Conservation (phyloP, 1,139 yeast species). For the Dujonia santamariae region DNA sequence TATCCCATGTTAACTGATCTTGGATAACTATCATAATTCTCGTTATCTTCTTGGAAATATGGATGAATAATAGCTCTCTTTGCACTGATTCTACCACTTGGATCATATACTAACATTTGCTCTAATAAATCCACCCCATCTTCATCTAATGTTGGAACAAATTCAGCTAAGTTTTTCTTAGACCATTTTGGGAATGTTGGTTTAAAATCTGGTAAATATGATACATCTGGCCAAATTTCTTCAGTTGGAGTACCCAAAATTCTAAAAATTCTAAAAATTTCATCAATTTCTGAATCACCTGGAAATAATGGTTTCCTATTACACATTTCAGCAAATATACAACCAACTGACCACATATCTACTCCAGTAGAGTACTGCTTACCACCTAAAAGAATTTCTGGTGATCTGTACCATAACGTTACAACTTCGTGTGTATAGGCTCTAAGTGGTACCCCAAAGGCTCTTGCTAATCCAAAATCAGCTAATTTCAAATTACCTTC, state of each 20-base stretch:
- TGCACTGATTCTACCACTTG: conserved; percentile 91
- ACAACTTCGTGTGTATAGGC: conserved; percentile 98
- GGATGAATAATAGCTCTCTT: conserved; percentile 90
- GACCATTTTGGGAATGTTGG: conserved; percentile 96
- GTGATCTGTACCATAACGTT: conserved; percentile 97
- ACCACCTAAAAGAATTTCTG: conserved; percentile 93
- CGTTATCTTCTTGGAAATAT: conserved; percentile 66
- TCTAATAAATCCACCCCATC: conserved; percentile 83
- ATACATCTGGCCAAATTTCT: conserved; percentile 94
- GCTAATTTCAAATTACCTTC: conserved; percentile 95
- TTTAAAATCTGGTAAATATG: conserved; percentile 90
- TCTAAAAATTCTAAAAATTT: conserved; percentile 91
- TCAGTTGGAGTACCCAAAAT: conserved; percentile 94
- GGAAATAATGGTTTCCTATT: conserved; percentile 94
- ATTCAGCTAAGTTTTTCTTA: conserved; percentile 63
- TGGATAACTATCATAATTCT: conserved; percentile 26
- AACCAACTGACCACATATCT: conserved; percentile 98
- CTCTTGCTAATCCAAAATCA: conserved; percentile 96
- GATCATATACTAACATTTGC: conserved; percentile 83
- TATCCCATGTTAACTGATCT: conserved; percentile 42
- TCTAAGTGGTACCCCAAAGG: conserved; percentile 94
- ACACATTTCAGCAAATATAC: conserved; percentile 98
- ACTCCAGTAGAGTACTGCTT: conserved; percentile 97
- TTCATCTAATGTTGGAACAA: conserved; percentile 77
- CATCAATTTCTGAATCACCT: conserved; percentile 97